phyloP scores from a whole-genome alignment of 2,329 filamentous ascomycete species.

The Microdochium paspali region DNA sequence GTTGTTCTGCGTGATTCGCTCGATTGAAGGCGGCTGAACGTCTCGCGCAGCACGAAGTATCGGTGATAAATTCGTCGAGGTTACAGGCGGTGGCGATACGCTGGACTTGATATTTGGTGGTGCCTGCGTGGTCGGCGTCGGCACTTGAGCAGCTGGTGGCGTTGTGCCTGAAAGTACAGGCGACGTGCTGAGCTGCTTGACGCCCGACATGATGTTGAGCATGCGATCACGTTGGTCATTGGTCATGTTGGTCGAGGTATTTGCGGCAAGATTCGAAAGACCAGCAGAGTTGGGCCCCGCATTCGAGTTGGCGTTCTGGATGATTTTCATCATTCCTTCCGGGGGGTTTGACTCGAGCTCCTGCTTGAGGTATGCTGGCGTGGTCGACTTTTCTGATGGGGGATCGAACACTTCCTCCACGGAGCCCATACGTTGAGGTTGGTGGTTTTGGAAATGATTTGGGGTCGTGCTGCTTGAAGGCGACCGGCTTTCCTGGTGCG shows the following conservation, averaged over 20 bases:
- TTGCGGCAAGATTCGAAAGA: conserved; percentile 47
- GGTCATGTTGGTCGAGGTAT: conserved; percentile 43
- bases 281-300: conserved; percentile 26
- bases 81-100: background rate
- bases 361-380: conserved; percentile 41
- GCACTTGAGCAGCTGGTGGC: conserved; percentile 6
- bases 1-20: conserved; percentile 58
- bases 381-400: conserved; percentile 31
- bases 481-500: conserved; percentile 19
- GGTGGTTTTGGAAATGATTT: conserved; percentile 14
- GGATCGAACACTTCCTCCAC: conserved; percentile 53
- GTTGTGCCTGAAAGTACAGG: conserved; percentile 8
- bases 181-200: conserved; percentile 9
- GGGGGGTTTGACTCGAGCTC: conserved; percentile 49
- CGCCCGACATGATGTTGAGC: conserved; percentile 48
- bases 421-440: conserved; percentile 34
- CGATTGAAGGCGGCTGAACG: conserved; percentile 36
- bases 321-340: conserved; percentile 56
- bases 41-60: background rate
- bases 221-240: conserved; percentile 49
- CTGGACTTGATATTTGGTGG: conserved; percentile 7
- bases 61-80: background rate
- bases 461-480: conserved; percentile 19
- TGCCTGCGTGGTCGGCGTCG: conserved; percentile 11
- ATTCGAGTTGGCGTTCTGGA: conserved; percentile 54